A percentile compares a stretch with the other conserved stretches of the same genome.
Conservation (phyloP, 1,284 basidiomycete species). For the Ceratobasidium sp. region DNA sequence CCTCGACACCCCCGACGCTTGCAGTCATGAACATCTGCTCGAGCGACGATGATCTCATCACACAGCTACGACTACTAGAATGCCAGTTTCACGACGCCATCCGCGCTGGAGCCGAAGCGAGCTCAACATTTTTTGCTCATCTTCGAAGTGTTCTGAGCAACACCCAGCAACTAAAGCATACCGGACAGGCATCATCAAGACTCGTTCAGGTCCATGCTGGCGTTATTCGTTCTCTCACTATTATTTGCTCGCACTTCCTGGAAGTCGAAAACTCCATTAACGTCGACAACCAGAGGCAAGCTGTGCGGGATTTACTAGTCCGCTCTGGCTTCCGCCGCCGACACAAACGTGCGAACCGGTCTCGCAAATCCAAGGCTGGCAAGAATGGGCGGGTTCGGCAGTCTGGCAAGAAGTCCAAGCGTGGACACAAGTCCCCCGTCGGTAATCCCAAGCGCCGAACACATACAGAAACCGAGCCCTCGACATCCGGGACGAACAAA, state of each 20-base stretch:
- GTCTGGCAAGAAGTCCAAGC: conserved; percentile 43
- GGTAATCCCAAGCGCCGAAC: conserved; percentile 43
- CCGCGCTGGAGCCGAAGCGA: conserved; percentile 1
- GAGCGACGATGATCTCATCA: conserved; percentile 6
- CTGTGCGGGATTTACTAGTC: background rate
- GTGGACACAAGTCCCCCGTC: conserved; percentile 38
- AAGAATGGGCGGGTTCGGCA: conserved; percentile 28
- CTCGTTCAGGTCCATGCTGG: background rate
- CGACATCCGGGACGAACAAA: conserved; percentile 2
- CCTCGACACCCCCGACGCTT: conserved; percentile 1
- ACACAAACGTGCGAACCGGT: conserved; percentile 28
- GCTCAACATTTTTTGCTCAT: conserved; percentile 1
- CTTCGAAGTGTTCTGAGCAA: background rate
- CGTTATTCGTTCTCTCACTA: background rate
- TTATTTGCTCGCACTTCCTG: background rate
- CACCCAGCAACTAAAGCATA: background rate
- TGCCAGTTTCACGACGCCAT: conserved; percentile 5
- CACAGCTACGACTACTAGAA: conserved; percentile 18
- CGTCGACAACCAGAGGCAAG: background rate
- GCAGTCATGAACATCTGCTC: conserved; percentile 21
- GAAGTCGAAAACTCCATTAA: background rate
- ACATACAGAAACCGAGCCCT: conserved; percentile 1
- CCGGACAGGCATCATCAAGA: background rate
- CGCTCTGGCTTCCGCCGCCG: conserved; percentile 6
- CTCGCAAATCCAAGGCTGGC: conserved; percentile 38